Base-by-base conservation (phyloP, 257 asterid species). In the Osmanthus fragrans region DNA sequence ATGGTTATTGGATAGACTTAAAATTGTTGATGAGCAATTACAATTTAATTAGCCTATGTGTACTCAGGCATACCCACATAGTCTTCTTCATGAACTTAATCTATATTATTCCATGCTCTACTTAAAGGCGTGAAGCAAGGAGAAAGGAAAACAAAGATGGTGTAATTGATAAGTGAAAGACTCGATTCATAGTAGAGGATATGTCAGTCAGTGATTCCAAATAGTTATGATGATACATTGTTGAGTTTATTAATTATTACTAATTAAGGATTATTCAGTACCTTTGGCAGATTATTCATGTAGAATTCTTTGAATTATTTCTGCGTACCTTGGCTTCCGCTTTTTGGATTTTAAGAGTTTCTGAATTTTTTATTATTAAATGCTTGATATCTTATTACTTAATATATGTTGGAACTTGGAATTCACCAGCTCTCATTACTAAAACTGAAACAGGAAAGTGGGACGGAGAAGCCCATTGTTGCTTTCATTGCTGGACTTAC, bases 401-500 rank as follows among this genome's bases (percentile, higher is more conserved):
- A n/a, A 69, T 71, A 32, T 63, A 39, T 76, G 66, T 63, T 45
- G 25, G 54, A 60, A 32, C 37, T 66, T 54, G 65, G 74, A 67
- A 60, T 51, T 68, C 36, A 67, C n/a, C 70, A 54, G 33, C 40
- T 10, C 73, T 36, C 64, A 63, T 36, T 72, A 30, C 32, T 71
- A 58, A 75, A 76, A 60, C 54, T 72, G 75, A 45, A 75, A 88
- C 90, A 95, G 98, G 99, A 84, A 82, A 95, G 98, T 86, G 94
- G 98, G 73, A 90, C 98, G 78, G 88, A 93, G 63, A 92, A 95
- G 86, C 97, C 97, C 56, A 85, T 92, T 78, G 97, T 94, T 77
- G 96, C 97, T 82, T 94, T 95, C 81, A 95, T 93, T 80, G 99
- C 99, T 77, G 99, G 99, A 80, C 98, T 95, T 79, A 95, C 99